Percentiles rank a stretch among this genome's conserved stretches.
Conservation (phyloP, 495 filamentous ascomycete species). For the Tuber umbilicatum region DNA sequence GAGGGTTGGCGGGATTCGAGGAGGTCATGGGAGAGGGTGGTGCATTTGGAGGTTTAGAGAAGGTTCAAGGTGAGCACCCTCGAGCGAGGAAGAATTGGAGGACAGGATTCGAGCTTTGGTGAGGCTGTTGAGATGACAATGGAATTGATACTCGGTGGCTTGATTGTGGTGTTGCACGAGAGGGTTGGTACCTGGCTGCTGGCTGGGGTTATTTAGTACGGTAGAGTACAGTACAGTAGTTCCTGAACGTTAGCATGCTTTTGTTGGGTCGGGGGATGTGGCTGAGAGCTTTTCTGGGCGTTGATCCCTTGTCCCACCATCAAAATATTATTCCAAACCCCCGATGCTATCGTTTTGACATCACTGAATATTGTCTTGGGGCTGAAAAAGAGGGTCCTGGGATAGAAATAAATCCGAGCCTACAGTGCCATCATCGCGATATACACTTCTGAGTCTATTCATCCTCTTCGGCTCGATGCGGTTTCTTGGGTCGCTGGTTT, state of each 20-base stretch:
- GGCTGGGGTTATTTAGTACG: background rate
- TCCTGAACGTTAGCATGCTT: background rate
- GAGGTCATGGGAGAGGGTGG: conserved; percentile 43
- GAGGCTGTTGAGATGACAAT: background rate
- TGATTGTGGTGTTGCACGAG: background rate
- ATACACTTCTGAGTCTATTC: background rate
- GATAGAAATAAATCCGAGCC: background rate
- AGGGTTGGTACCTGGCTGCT: background rate
- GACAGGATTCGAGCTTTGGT: background rate
- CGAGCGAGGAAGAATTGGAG: conserved; percentile 43
- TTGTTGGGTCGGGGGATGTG: background rate
- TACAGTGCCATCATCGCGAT: background rate
- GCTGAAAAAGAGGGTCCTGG: background rate
- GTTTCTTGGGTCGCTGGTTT: background rate
- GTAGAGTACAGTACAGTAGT: too few species aligned
- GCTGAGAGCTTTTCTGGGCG: background rate
- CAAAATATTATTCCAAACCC: background rate
- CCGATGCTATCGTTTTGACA: background rate
- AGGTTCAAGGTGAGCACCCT: conserved; percentile 10
- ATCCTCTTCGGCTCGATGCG: background rate
- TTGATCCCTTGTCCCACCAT: background rate
- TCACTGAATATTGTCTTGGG: background rate
- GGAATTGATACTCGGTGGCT: background rate
- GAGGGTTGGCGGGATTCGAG: conserved; percentile 27
- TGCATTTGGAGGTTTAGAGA: conserved; percentile 45